Evolutionary conservation across 2,329 filamentous ascomycete species (phyloP), one percentile per base, ranked within the genome.

Genomic region (Penicillium sp.): DNA sequence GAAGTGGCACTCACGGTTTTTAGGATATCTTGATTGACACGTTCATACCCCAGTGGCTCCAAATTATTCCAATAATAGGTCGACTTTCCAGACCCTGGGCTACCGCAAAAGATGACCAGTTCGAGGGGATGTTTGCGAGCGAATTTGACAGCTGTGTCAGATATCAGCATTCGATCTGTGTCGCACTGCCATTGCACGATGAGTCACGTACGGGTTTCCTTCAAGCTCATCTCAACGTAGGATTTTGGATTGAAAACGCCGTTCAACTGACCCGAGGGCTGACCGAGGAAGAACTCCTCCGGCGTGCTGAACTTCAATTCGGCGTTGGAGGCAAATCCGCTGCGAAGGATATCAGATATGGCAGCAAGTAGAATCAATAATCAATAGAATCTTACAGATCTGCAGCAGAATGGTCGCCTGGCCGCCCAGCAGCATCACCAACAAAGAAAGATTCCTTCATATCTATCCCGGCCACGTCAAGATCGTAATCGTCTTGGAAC

Each of bases 81-180:
- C 35, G 90, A 95, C 72, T 99, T 97, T 16, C 94, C 94, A 2
- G 90, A 85, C 1, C 89, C 92, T 0, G 94, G 94, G 43, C 89
- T 90, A 1, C 94, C 94, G 65, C 89, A 92, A 68, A 95, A 90
- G 7, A 97, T 72, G 22, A 97, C 82, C 13, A 97, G 76, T 49
- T 96, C 92, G 57, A 84, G 71, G 5, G 81, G 69, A 63, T 87
- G 83, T 46, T 78, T 81, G 73, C 86, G 90, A 42, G 80, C 76
- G 57, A 82, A 76, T 2, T 60, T 53, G 28, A 60, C 48, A 38
- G 44, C 65, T 69, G 36, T 2, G 43, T 10, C 7, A 24, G 25
- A 22, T 30, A 42, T 25, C 22, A 50, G 42, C 24, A 43, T 50
- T 35, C 20, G 24, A 51, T 48, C 48, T 40, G 8, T 35, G 22